Conservation (phyloP, 768 basidiomycete genomes). For the Chalciporus piperatus region DNA sequence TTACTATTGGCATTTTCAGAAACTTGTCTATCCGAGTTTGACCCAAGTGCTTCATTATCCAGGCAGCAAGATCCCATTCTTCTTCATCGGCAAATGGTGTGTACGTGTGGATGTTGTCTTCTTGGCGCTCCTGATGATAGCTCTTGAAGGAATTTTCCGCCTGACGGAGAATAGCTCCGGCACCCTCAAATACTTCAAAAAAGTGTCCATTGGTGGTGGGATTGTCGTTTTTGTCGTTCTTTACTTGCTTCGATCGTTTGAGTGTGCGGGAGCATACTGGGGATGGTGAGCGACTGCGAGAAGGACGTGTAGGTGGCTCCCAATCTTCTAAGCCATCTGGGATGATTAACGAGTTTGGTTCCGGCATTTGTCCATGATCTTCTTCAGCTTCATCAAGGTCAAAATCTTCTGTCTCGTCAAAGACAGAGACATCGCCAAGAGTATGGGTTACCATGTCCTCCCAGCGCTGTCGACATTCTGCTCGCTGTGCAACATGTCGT, state of each 20-base stretch:
- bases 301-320: constrained; percentile 21
- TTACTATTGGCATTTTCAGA: constrained; percentile 29
- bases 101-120: not conserved
- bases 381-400: not conserved
- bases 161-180: not conserved
- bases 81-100: not conserved
- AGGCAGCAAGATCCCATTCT: no score
- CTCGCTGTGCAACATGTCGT: not conserved
- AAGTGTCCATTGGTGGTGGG: not conserved
- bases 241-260: not conserved
- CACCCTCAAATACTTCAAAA: not conserved
- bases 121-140: not conserved
- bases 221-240: not conserved
- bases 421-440: not conserved
- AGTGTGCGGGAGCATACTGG: not conserved
- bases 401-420: not conserved
- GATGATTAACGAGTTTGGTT: constrained; percentile 20
- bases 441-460: not conserved
- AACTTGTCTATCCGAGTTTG: constrained; percentile 31
- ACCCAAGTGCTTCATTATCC: constrained; percentile 29
- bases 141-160: not conserved
- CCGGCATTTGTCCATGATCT: not conserved
- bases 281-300: not conserved
- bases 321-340: constrained; percentile 28
- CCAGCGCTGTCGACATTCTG: constrained; percentile 1